phyloP scores from a whole-genome alignment of 1,284 basidiomycete species.

The Fomitiporia mediterranea region DNA sequence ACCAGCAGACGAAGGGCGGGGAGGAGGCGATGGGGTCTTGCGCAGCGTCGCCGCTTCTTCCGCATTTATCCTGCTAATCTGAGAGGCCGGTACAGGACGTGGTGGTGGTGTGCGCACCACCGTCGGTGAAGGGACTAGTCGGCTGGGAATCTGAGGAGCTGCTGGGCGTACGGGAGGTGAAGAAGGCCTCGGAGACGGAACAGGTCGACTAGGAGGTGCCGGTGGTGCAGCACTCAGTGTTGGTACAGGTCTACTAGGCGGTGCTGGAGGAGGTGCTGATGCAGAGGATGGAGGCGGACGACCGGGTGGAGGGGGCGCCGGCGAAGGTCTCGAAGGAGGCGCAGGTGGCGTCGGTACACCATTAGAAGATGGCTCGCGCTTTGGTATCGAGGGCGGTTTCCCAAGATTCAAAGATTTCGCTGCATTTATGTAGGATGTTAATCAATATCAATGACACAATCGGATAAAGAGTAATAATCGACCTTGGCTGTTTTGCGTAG shows the following conservation, averaged over 20 bases:
- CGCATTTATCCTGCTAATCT: slow-evolving; percentile 26
- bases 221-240: slow-evolving; percentile 21
- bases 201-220: slow-evolving; percentile 28
- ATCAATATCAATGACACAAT: slow-evolving; percentile 14
- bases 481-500: slow-evolving; percentile 60
- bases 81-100: slow-evolving; percentile 23
- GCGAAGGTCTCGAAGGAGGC: slow-evolving; percentile 28
- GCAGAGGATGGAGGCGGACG: slow-evolving; percentile 25
- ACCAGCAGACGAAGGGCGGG: slow-evolving; percentile 27
- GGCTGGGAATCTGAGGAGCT: slow-evolving; percentile 21
- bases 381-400: slow-evolving; percentile 65
- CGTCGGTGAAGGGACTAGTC: slow-evolving; percentile 36
- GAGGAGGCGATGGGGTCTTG: slow-evolving; percentile 27
- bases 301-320: slow-evolving; percentile 26
- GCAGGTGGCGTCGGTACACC: slow-evolving; percentile 34
- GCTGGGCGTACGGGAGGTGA: slow-evolving; percentile 25
- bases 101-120: slow-evolving; percentile 25
- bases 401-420: slow-evolving; percentile 60
- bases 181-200: slow-evolving; percentile 28
- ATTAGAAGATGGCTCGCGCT: slow-evolving; percentile 37
- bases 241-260: slow-evolving; percentile 28
- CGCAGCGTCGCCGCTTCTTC: slow-evolving; percentile 20
- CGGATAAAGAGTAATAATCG: slow-evolving; percentile 27
- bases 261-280: slow-evolving; percentile 28
- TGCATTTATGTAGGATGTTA: slow-evolving; percentile 28